These are phyloP conservation scores for Leishmania guyanensis DNA, from an alignment of 208 protist species.

Conservation along the genomic window DNA sequence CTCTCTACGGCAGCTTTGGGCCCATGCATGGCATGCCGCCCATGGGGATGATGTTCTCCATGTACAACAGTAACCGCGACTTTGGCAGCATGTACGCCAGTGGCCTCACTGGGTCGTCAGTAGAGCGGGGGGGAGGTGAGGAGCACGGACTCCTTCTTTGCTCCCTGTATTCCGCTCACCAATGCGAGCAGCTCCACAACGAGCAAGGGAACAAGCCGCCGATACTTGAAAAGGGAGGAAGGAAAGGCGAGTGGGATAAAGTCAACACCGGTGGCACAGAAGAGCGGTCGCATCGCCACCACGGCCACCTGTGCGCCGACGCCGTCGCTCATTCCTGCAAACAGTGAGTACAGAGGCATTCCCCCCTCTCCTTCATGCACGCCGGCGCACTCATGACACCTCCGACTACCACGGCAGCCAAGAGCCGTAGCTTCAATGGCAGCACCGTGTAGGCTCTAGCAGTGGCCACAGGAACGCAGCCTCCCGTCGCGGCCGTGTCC, in stretches of 20 bases:
- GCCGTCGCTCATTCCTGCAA: too few relatives aligned
- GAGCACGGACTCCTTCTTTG: neutral
- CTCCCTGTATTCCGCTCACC: neutral
- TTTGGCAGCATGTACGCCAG: neutral
- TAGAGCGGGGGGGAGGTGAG: neutral
- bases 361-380: too few relatives aligned
- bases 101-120: neutral
- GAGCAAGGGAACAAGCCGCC: too few relatives aligned
- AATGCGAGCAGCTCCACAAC: too few relatives aligned
- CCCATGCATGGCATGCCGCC: neutral
- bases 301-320: too few relatives aligned
- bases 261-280: too few relatives aligned
- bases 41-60: neutral
- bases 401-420: neutral
- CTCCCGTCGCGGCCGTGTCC: neutral
- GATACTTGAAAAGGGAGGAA: too few relatives aligned
- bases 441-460: neutral
- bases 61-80: neutral
- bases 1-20: neutral
- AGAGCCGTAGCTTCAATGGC: neutral
- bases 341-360: too few relatives aligned
- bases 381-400: neutral
- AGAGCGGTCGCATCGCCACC: too few relatives aligned
- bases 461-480: neutral
- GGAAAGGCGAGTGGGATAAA: too few relatives aligned